Evolutionary conservation across 257 asterid genomes (phyloP), one percentile per base, ranked within the genome.

Genomic region (Gynochthodes officinalis): DNA sequence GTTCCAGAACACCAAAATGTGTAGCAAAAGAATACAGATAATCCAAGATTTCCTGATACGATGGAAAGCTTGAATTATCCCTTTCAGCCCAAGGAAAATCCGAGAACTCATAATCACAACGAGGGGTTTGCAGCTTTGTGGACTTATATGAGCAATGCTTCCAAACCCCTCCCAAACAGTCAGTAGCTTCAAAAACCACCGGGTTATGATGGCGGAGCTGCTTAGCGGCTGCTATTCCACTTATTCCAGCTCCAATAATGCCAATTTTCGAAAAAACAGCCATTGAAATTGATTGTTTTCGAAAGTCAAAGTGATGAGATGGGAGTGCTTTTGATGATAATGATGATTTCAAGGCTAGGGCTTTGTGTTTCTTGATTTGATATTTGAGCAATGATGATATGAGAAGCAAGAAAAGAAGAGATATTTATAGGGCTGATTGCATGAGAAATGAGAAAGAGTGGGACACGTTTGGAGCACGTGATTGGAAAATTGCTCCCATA

Each of bases 41-140:
- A 5, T 90, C 98, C 76, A 93, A 73, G 16, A 93, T 82, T 57
- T 93, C 94, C 54, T 48, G 75, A 75, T 84, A 83, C 19, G 97
- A 79, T 25, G 98, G 98, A 78, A 93, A 93, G 66, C 72, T 82
- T 0, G 57, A 12, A 80, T 89, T 89, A 81, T 93, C 96, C 88
- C 96, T 89, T 27, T 83, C 74, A 16, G 88, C 16, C 97, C 97
- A 93, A 1, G 96, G 97, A n/a, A 88, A 93, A 79, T 93, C 97
- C 0, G 97, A 86, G 76, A 91, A 91, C 78, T 91, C 97, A 40
- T 89, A 91, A 30, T 91, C 96, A 48, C 95, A 88, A 2, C 96
- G 95, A 69, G 96, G 97, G 80, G 96, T 89, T 67, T 93, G 97
- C 27, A 90, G 85, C 69, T 83, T 89, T 7, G 96, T 93, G 0